Conservation (phyloP, 2,329 filamentous ascomycete genomes). For the Coniochaeta sp. region DNA sequence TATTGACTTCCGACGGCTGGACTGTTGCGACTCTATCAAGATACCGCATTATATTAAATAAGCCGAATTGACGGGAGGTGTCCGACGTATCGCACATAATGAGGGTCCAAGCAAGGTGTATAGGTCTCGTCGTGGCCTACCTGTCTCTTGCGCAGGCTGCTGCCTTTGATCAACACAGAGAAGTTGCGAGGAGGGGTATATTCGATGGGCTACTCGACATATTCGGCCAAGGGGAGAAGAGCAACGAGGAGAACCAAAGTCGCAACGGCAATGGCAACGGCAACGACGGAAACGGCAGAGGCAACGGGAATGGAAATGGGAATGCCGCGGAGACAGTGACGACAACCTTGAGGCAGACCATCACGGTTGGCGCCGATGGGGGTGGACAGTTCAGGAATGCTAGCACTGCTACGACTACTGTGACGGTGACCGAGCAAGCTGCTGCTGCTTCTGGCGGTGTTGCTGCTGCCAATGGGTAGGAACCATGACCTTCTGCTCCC, state of each 20-base stretch:
- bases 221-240: constrained; percentile 3
- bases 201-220: constrained; percentile 15
- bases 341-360: constrained; percentile 24
- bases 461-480: constrained; percentile 10
- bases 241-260: constrained; percentile 6
- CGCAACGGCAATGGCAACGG: constrained; percentile 6
- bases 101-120: constrained; percentile 12
- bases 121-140: constrained; percentile 16
- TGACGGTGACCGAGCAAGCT: background rate
- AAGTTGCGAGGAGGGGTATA: constrained; percentile 16
- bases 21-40: constrained; percentile 13
- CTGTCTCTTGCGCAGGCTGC: constrained; percentile 19
- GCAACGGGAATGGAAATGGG: background rate
- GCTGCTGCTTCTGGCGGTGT: background rate
- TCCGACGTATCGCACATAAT: constrained; percentile 10
- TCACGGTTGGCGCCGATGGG: constrained; percentile 23
- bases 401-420: constrained; percentile 5
- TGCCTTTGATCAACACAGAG: constrained; percentile 11
- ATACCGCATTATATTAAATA: background rate
- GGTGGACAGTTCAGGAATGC: constrained; percentile 1
- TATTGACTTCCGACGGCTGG: constrained; percentile 17
- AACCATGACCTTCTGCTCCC: background rate
- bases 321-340: constrained; percentile 12
- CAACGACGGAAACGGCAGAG: constrained; percentile 9
- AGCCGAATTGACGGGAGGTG: background rate